Percentiles rank a stretch among this genome's conserved stretches.
phyloP scores from a whole-genome alignment of 2,329 filamentous ascomycete species.

The Penicillium crustosum region DNA sequence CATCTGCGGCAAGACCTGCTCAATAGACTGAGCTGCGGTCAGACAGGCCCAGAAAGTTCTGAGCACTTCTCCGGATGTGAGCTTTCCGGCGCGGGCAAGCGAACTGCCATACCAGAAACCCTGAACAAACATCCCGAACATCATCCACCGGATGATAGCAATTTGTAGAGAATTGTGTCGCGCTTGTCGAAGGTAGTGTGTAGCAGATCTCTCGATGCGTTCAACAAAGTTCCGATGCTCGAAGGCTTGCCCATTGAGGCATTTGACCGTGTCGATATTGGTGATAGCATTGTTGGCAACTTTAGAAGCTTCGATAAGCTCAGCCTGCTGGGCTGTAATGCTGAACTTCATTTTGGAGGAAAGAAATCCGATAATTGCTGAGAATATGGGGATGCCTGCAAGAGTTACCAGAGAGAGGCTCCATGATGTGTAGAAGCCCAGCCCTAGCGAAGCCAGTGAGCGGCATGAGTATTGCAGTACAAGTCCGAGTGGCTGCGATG shows the following conservation, averaged over 20 bases:
- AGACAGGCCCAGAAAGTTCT: slow-evolving; percentile 85
- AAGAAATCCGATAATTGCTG: slow-evolving; percentile 59
- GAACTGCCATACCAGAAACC: slow-evolving; percentile 86
- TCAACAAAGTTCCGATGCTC: slow-evolving; percentile 67
- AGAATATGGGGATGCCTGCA: slow-evolving; percentile 68
- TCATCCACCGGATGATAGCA: slow-evolving; percentile 70
- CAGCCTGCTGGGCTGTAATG: slow-evolving; percentile 66
- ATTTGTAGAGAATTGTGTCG: slow-evolving; percentile 69
- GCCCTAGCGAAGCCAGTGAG: slow-evolving; percentile 61
- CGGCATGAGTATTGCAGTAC: slow-evolving; percentile 65
- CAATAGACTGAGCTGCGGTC: slow-evolving; percentile 71
- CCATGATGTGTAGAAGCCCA: slow-evolving; percentile 82
- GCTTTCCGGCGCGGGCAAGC: slow-evolving; percentile 61
- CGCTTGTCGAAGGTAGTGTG: slow-evolving; percentile 67
- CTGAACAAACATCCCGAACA: slow-evolving; percentile 75
- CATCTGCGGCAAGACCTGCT: slow-evolving; percentile 73
- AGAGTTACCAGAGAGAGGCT: slow-evolving; percentile 78
- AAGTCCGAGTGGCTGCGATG: slow-evolving; percentile 76
- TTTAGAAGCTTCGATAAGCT: slow-evolving; percentile 70
- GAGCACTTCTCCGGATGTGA: slow-evolving; percentile 66
- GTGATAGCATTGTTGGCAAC: slow-evolving; percentile 66
- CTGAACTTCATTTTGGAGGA: slow-evolving; percentile 63
- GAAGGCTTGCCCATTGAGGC: slow-evolving; percentile 71
- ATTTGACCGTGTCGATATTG: slow-evolving; percentile 82
- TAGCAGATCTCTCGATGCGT: slow-evolving; percentile 59